Base-by-base conservation (phyloP, 306 rosid species). In the Inga leiocalycina region DNA sequence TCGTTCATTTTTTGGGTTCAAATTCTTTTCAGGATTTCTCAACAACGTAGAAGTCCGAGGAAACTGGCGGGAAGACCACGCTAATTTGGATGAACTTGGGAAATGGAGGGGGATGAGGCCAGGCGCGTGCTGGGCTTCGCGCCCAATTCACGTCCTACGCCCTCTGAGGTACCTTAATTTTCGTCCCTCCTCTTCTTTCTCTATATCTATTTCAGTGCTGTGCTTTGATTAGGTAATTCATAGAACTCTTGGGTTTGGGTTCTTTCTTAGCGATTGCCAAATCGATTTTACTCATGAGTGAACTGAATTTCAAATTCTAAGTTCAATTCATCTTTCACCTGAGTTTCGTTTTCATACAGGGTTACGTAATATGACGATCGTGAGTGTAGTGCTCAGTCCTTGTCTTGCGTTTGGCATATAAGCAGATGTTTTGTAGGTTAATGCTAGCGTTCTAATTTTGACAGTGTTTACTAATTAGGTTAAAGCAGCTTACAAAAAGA, bases 401-500 rank as follows among this genome's bases (percentile, higher is more conserved):
- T 61, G 34, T 72, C 27, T 77, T 34, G 77, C 16, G 45, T 4
- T 22, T 74, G 45, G 37, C 74, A 27, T 3, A 9, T 43, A 46
- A 77, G 34, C 80, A 76, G 30, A 72, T 70, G 27, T 76, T 83
- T 65, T 52, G 71, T 46, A 1, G 17, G 71, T 80, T 74, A 51
- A 52, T 81, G 75, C 45, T 78, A 43, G 44, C 51, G 37, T 64
- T 20, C 57, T 19, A 64, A 32, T 79, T 79, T 64, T 79, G 64
- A 70, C 41, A 30, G 24, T 41, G 20, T 59, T 24, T 69, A 52
- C 41, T 79, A 57, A 82, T 78, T 51, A 93, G 97, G 90, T 93
- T 16, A 93, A 93, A 89, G 87, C 89, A 73, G 97, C 94, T 72
- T 93, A 93, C 85, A 89, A 67, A 78, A 90, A 80, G 89, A 93